phyloP scores from a whole-genome alignment of 805 yeast species.

The Candida glaebosa region DNA sequence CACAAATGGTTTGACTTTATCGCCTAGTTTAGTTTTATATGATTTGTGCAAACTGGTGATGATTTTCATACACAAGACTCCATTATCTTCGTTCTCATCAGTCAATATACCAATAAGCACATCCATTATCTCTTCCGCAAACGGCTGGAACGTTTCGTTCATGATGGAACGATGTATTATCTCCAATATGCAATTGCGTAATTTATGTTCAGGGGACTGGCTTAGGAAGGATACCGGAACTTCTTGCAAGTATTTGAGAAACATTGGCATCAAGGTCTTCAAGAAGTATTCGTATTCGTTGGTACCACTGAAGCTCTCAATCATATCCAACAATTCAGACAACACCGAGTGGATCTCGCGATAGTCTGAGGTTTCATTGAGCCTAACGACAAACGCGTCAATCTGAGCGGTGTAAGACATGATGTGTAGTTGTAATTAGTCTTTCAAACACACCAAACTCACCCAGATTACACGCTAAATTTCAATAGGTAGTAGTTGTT shows the following conservation, averaged over 20 bases:
- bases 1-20: slow-evolving; percentile 75
- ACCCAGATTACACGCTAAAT: not conserved
- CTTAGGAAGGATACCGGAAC: slow-evolving; percentile 72
- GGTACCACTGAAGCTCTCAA: slow-evolving; percentile 78
- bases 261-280: slow-evolving; percentile 64
- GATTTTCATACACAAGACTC: slow-evolving; percentile 84
- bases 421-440: not conserved
- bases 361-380: slow-evolving; percentile 54
- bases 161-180: slow-evolving; percentile 76
- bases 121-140: slow-evolving; percentile 58
- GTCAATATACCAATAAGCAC: slow-evolving; percentile 57
- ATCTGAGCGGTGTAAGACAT: slow-evolving; percentile 55
- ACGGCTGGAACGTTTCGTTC: slow-evolving; percentile 76
- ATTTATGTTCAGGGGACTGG: slow-evolving; percentile 68
- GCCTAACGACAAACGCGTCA: slow-evolving; percentile 63
- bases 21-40: slow-evolving; percentile 64
- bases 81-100: slow-evolving; percentile 92
- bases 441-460: not conserved
- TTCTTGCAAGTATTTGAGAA: slow-evolving; percentile 56
- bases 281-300: slow-evolving; percentile 80
- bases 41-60: slow-evolving; percentile 82
- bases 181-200: slow-evolving; percentile 74
- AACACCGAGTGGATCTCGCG: slow-evolving; percentile 63
- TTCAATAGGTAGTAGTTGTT: not conserved
- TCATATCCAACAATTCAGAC: slow-evolving; percentile 80